Base-by-base conservation (phyloP, 2,329 filamentous ascomycete genomes). In the Boeremia exigua region DNA sequence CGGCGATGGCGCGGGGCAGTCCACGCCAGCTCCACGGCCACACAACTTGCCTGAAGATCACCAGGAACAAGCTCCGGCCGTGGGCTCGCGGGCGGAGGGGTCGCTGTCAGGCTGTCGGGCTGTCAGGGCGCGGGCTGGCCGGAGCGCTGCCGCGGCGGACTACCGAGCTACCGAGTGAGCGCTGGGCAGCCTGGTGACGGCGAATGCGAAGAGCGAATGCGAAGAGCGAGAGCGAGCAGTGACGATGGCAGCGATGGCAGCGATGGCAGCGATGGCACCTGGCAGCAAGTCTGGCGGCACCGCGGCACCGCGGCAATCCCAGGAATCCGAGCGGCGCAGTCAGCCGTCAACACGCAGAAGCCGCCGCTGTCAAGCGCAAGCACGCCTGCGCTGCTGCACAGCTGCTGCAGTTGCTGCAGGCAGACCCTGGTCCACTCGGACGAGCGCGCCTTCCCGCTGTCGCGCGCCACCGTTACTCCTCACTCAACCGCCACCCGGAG, bases 61-160 rank as follows among this genome's bases (percentile, higher is more conserved):
- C 50, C 60, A 56, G 56, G 54, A 49, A 58, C 59, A 58, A 44
- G 61, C 54, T 59, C 46, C 52, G 49, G 48, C 48, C 27, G 60
- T 27, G 30, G 54, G 14, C 39, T 49, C 48, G 51, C 46, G 27
- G 49, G 54, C 54, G 50, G 44, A 28, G 39, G 61, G 56, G 50
- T 38, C 28, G 33, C 28, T 47, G 54, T 28, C 48, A 52, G 64
- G 54, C n/a, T n/a, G n/a, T n/a, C n/a, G n/a, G n/a, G 33, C 28
- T 47, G 54, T 28, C 48, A 52, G 64, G 54, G 56, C 65, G 59
- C 62, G 38, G 54, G 51, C 45, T 48, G 62, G 61, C 48, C 61
- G 54, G 30, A 52, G 66, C 63, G 59, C 32, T 29, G 53, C 3
- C 34, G 25, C 17, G 19, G 39, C 52, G 34, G 46, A 55, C 46